Base-by-base conservation (phyloP, 495 filamentous ascomycete genomes). In the Chaetomium tenue region DNA sequence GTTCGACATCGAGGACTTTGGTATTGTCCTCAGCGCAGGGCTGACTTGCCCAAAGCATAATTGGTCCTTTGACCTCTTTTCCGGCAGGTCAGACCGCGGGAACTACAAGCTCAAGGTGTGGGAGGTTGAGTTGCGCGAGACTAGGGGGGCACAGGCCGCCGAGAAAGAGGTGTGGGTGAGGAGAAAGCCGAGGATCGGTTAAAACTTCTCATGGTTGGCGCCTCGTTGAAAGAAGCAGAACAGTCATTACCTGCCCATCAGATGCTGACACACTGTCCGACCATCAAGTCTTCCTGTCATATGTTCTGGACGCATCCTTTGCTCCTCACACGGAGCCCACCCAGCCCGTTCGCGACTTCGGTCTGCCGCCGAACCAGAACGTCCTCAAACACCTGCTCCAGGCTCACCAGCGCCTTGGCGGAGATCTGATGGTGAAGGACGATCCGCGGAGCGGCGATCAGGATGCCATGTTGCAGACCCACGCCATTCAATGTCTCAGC, bases 1-100 rank as follows among this genome's bases (percentile, higher is more conserved):
- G 4, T 87, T 87, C 61, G 85, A 87, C 40, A 87, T 87, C 64
- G 85, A 87, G 63, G 85, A 87, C 66, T 87, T 87, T 62, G 85
- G 85, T 13, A 67, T 81, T 28, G 72, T 73, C 15, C 63, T 81
- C 53, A 81, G 79, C 62, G 74, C 80, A 2, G 85, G 85, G 0
- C 72, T 87, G 18, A 83, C 81, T 8, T 87, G 85, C 67, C 83
- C 84, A 1, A 86, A 87, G 66, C 84, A 87, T 65, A 79, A 74
- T 44, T 87, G 85, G 85, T 85, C 84, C 0, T 87, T 87, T 70
- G 85, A 87, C 68, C 65, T 87, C 26, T 81, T 82, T 61, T 80
- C 84, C 0, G 85, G 85, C 3, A 72, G 73, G 63, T 76, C 76
- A 5, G 85, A 87, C 61, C 79, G 83, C 0, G 82, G 79, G n/a